Base-by-base conservation (phyloP, 495 filamentous ascomycete genomes). In the Arthonia radiata region DNA sequence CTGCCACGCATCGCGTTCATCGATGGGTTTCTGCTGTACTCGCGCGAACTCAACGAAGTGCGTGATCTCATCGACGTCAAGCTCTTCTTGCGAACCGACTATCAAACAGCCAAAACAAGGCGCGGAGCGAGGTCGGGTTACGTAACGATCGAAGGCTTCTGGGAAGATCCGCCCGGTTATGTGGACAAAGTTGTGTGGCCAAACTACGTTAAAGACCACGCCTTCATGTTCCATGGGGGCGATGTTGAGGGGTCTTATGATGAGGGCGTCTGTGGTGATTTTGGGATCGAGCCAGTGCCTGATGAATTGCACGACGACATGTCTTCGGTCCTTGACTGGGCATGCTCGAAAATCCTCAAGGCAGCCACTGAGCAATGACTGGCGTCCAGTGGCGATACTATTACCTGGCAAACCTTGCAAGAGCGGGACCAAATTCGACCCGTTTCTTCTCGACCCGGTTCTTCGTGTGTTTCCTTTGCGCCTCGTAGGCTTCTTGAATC, bases 171-270 rank as follows among this genome's bases (percentile, higher is more conserved):
- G 2, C 75, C 74, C 1, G 81, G 77, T 0, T 97, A 93, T 48
- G 80, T 93, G 24, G 86, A 97, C 38, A 60, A 73, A 48, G 60
- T 97, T 30, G 86, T 97, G 3, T 97, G 86, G 86, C 82, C 81
- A 15, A 75, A 80, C 33, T 94, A 91, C 44, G 76, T 73, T 13
- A 52, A 56, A 36, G 60, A 72, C 43, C 80, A 94, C 52, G 44
- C 50, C 30, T 79, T 69, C 52, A 47, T 93, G 36, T 75, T 92
- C 44, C 37, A 67, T 31, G 50, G 51, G 13, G 65, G 60, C 2
- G 57, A 75, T 44, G 67, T 71, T 0, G 57, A 71, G 25, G 60
- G 56, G 3, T 33, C 39, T 26, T 19, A 65, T 16, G 50, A 61
- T 24, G 36, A 37, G n/a, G 46, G 41, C 3, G 46, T 58, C 3